Evolutionary conservation across 768 basidiomycete species (phyloP).

Genomic region (Neoboletus subvelutipes): DNA sequence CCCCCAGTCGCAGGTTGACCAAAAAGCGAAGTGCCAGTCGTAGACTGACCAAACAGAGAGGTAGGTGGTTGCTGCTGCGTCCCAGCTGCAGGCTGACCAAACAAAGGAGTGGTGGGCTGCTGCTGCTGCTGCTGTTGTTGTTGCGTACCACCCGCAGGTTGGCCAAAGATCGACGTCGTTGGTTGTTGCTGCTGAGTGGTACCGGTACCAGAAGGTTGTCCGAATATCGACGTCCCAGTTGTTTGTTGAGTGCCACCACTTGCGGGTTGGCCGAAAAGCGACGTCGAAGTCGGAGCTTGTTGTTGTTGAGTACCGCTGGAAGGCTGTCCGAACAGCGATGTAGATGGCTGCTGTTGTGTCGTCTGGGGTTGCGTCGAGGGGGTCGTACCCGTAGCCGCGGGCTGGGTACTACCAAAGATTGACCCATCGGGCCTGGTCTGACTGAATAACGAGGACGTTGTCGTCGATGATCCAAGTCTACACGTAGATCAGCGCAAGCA

Average conservation of each 20-base stretch:
- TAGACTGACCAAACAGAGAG: slow-evolving; percentile 19
- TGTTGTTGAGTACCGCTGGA: slow-evolving; percentile 20
- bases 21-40: slow-evolving; percentile 30
- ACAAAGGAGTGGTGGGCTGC: not conserved
- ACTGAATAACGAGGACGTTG: slow-evolving; percentile 36
- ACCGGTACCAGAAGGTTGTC: slow-evolving; percentile 9
- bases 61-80: slow-evolving; percentile 25
- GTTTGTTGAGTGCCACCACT: slow-evolving; percentile 6
- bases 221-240: slow-evolving; percentile 7
- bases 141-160: slow-evolving; percentile 13
- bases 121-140: slow-evolving; percentile 15
- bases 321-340: slow-evolving; percentile 38
- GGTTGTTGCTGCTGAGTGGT: slow-evolving; percentile 12
- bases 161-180: slow-evolving; percentile 11
- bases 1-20: slow-evolving; percentile 29
- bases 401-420: slow-evolving; percentile 40
- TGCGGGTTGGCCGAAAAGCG: slow-evolving; percentile 28
- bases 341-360: slow-evolving; percentile 23
- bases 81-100: slow-evolving; percentile 17
- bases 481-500: slow-evolving; percentile 5
- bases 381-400: slow-evolving; percentile 18
- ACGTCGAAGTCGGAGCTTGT: slow-evolving; percentile 16
- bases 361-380: slow-evolving; percentile 19
- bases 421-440: slow-evolving; percentile 34
- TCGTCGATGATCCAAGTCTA: slow-evolving; percentile 42